phyloP scores from a whole-genome alignment of 2,329 filamentous ascomycete genomes.

The Colletotrichum scovillei region DNA sequence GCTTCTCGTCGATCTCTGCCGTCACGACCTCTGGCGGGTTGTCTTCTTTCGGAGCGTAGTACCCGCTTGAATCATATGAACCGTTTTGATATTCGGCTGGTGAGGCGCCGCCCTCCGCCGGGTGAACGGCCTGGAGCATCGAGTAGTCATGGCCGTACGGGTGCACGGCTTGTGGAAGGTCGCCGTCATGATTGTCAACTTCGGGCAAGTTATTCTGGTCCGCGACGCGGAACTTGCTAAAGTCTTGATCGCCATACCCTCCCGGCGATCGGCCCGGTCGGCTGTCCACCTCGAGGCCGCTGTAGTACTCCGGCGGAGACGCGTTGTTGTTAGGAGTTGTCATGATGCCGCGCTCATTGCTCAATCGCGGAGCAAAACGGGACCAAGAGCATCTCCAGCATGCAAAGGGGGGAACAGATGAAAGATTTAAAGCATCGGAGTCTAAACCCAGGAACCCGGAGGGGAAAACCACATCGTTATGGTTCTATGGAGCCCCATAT shows the following conservation, averaged over 20 bases:
- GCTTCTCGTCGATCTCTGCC: not conserved
- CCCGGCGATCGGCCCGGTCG: slow-evolving; percentile 4
- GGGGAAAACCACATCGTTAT: too few species aligned
- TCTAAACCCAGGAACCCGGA: not conserved
- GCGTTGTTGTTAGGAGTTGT: slow-evolving; percentile 14
- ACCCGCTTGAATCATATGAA: not conserved
- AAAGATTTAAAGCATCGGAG: not conserved
- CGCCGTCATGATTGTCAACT: not conserved
- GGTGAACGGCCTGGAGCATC: slow-evolving; percentile 13
- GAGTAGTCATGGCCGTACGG: slow-evolving; percentile 11
- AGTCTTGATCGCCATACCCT: slow-evolving; percentile 1
- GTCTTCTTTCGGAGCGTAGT: slow-evolving; percentile 20
- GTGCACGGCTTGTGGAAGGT: slow-evolving; percentile 20
- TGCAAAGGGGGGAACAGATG: not conserved
- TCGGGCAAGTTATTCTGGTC: slow-evolving; percentile 22
- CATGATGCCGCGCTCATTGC: slow-evolving; percentile 24
- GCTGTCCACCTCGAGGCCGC: slow-evolving; percentile 26
- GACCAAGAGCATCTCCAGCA: not conserved
- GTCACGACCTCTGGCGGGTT: slow-evolving; percentile 3
- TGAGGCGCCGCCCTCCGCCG: not conserved
- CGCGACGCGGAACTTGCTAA: slow-evolving; percentile 6
- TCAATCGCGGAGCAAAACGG: not conserved
- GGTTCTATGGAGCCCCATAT: not conserved
- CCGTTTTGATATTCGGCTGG: not conserved
- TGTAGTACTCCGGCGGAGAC: slow-evolving; percentile 16